Evolutionary conservation across 2,329 filamentous ascomycete genomes (phyloP), one percentile per base, ranked within the genome.

Genomic region (Elsinoe batatas): DNA sequence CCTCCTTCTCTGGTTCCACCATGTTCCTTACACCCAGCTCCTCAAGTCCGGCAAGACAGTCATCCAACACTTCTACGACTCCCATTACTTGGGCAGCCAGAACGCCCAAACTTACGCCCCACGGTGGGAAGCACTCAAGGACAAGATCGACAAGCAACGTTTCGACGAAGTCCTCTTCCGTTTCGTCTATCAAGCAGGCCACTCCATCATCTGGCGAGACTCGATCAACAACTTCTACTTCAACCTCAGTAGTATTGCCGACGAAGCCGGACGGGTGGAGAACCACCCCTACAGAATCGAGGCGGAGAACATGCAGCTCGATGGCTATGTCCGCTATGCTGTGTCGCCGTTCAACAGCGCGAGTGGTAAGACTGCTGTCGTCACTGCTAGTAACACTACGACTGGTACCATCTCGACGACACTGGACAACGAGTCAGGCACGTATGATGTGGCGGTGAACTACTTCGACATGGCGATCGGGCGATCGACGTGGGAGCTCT

Each of bases 1-100:
- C 18, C 71, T 88, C 1, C 67, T 88, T 2, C 72, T 88, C 1
- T 88, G 84, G 84, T 88, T 88, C 69, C 85, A 88, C 65, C 85
- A 88, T 63, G 82, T 88, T 0, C 77, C 78, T 3, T 88, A 85
- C 64, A 85, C 80, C 0, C 79, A 85, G 37, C 67, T 65, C 5
- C 74, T 88, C 1, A 74, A 81, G 8, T 80, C 77, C 0, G 81
- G 82, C 10, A 79, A 83, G 67, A 85, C 84, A 0, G 82, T 88
- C 2, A 83, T 84, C 53, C 81, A 84, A 62, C 79, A 83, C 62
- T 82, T 84, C 65, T 84, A 84, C 62, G 77, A 84, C 58, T 79
- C 80, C 0, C 81, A 84, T 58, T 83, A 84, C 59, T 67, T 69
- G 6, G 81, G 81, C 5, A 78, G 81, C 4, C 75, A 73, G n/a